A percentile compares a stretch with the other conserved stretches of the same genome.
Conservation (phyloP, 1,139 yeast genomes). For the Kurtzmaniella quercitrusa region DNA sequence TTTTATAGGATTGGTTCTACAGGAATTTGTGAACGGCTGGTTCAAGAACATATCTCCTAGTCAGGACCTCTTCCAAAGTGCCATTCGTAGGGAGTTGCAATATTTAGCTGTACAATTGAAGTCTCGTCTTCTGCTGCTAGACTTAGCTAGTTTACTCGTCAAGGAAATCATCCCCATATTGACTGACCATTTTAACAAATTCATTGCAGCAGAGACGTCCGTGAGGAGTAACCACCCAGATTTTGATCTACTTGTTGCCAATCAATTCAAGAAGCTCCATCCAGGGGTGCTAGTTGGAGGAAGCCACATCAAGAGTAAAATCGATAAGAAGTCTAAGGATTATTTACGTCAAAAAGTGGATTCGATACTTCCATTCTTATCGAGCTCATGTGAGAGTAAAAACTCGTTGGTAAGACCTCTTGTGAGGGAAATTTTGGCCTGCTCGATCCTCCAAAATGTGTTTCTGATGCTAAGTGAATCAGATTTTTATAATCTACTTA, state of each 20-base stretch:
- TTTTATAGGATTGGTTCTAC: slow-evolving; percentile 47
- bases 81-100: slow-evolving; percentile 47
- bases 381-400: slow-evolving; percentile 46
- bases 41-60: slow-evolving; percentile 46
- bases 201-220: slow-evolving; percentile 48
- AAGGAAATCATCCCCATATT: slow-evolving; percentile 58
- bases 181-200: slow-evolving; percentile 60
- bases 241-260: slow-evolving; percentile 54
- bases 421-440: slow-evolving; percentile 60
- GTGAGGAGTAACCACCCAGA: slow-evolving; percentile 28
- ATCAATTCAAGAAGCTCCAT: slow-evolving; percentile 58
- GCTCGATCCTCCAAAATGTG: slow-evolving; percentile 44
- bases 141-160: slow-evolving; percentile 56
- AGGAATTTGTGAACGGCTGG: slow-evolving; percentile 69
- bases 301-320: slow-evolving; percentile 4
- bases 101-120: slow-evolving; percentile 38
- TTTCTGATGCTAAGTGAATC: slow-evolving; percentile 61
- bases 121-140: slow-evolving; percentile 37
- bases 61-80: slow-evolving; percentile 44
- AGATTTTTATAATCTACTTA: slow-evolving; percentile 68
- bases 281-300: slow-evolving; percentile 39
- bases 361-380: slow-evolving; percentile 45
- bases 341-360: slow-evolving; percentile 46
- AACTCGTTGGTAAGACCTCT: slow-evolving; percentile 49
- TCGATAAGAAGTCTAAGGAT: slow-evolving; percentile 45